Conservation (phyloP, 768 basidiomycete species). For the Rhodotorula sphaerocarpa region DNA sequence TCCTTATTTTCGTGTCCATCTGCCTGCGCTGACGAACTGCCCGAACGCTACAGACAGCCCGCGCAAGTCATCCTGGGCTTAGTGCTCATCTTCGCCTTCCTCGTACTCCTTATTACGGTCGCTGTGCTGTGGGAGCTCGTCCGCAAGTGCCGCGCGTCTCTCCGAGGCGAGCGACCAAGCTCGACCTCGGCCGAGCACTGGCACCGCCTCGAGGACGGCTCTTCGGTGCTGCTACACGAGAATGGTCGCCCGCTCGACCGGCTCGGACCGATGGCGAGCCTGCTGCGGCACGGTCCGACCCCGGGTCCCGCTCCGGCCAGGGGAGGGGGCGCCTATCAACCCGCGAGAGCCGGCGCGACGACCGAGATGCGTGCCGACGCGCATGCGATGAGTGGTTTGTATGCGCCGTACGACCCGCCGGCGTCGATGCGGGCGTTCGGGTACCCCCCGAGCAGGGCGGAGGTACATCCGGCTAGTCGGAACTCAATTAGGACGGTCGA, state of each 20-base stretch:
- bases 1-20: neutral
- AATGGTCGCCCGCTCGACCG: neutral
- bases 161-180: too few relatives aligned
- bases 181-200: neutral
- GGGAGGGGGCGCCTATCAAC: neutral
- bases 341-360: neutral
- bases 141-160: neutral
- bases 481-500: neutral
- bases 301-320: neutral
- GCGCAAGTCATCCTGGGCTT: neutral
- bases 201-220: neutral
- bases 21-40: too few relatives aligned
- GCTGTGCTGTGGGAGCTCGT: neutral
- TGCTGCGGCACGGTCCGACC: neutral
- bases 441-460: too few relatives aligned
- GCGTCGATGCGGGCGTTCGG: neutral
- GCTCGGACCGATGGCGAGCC: neutral
- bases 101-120: neutral
- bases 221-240: neutral
- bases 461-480: neutral
- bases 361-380: neutral
- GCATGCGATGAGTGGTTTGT: neutral
- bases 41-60: neutral
- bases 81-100: neutral
- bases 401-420: conserved; percentile 1